These are phyloP conservation scores for Fusarium clavum DNA, from an alignment of 2,329 filamentous ascomycete genomes.

Conservation along the genomic window DNA sequence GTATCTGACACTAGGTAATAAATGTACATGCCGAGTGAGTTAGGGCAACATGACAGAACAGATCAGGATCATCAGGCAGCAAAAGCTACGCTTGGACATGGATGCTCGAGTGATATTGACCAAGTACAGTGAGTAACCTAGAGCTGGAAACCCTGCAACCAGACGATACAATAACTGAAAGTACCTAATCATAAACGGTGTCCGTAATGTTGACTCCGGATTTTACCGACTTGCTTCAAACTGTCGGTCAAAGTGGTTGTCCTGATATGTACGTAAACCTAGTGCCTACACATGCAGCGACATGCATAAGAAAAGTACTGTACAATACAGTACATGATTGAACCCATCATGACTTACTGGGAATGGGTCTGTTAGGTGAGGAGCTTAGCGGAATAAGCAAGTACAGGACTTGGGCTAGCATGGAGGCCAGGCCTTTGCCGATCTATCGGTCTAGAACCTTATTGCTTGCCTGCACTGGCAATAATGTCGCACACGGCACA, in stretches of 20 bases:
- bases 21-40: not conserved
- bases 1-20: not conserved
- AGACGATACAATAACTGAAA: not conserved
- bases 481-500: not conserved
- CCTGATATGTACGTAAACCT: not conserved
- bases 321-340: not conserved
- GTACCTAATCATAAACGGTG: not conserved
- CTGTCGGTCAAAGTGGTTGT: slow-evolving; percentile 26
- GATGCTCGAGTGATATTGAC: not conserved
- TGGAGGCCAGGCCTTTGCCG: slow-evolving; percentile 7
- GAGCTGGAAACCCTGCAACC: slow-evolving; percentile 1
- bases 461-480: not conserved
- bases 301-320: slow-evolving; percentile 11
- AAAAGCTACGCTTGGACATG: slow-evolving; percentile 13
- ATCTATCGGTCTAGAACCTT: slow-evolving; percentile 37
- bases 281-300: slow-evolving; percentile 5
- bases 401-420: not conserved
- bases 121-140: not conserved
- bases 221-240: slow-evolving; percentile 14
- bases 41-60: not conserved
- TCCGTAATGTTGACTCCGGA: not conserved
- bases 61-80: slow-evolving; percentile 8
- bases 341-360: not conserved
- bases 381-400: slow-evolving; percentile 1
- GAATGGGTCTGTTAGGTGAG: not conserved